Evolutionary conservation across 2,329 filamentous ascomycete genomes (phyloP), one percentile per base, ranked within the genome.

Genomic region (Colletotrichum spinosum): DNA sequence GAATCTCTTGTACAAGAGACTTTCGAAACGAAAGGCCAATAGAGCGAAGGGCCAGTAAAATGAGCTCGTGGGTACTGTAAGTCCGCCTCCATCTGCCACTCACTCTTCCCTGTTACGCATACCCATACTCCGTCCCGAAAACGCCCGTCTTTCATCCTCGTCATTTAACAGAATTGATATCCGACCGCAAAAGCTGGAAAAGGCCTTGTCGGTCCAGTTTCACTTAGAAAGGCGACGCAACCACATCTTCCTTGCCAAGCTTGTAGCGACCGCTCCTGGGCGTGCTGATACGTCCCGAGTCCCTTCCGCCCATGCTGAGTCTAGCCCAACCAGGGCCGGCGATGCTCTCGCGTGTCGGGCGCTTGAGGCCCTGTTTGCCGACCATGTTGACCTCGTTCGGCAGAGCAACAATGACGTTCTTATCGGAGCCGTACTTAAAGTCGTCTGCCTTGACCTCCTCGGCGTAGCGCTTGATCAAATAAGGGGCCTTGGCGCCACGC

Each of bases 351-450:
- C 96, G 84, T 1, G 96, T 98, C 1, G 95, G 94, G 73, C 90
- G 90, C 83, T 93, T 93, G 74, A 99, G 86, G 62, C 89, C 90
- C 71, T 91, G 87, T 78, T 95, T 94, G 50, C 90, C 91, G 11
- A 99, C 93, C 94, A 98, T 98, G 78, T 97, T 97, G 70, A 99
- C 96, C 77, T 98, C 94, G 75, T 99, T 97, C 2, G 96, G 94
- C 69, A 99, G 82, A 1, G 96, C 96, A 41, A 99, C 95, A 73
- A 99, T 97, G 72, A 99, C 93, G 73, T 97, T 97, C 87, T 97
- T 97, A 78, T 99, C 96, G 6, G 91, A 94, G 51, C 95, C 95
- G 74, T 94, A 99, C 73, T 96, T 94, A 88, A 99, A 99, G 77
- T 99, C 97, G 77, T 99, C 96, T 4, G 96, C 96, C 84, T 97